phyloP scores from a whole-genome alignment of 2,329 filamentous ascomycete genomes.

The Gaeumannomyces sp. region DNA sequence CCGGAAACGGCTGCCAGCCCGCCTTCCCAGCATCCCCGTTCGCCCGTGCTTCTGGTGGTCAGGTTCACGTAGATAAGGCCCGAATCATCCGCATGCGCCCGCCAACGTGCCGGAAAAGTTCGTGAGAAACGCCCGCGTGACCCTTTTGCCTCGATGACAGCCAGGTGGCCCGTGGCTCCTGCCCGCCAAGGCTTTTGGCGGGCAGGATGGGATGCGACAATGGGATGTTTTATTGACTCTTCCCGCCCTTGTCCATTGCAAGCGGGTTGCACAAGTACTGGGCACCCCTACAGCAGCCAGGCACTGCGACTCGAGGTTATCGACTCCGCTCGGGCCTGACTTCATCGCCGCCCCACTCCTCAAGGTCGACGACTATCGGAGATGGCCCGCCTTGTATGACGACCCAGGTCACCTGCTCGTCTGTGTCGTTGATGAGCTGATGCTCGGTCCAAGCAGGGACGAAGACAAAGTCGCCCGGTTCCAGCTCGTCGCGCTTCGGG shows the following conservation, averaged over 20 bases:
- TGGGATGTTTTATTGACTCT: neutral
- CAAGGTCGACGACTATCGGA: slow-evolving; percentile 56
- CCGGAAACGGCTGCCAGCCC: neutral
- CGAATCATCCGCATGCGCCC: neutral
- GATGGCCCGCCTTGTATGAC: slow-evolving; percentile 55
- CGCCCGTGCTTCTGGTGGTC: neutral
- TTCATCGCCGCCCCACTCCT: slow-evolving; percentile 53
- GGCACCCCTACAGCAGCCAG: neutral
- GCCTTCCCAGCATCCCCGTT: neutral
- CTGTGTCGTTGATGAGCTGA: slow-evolving; percentile 61
- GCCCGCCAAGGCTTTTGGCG: neutral
- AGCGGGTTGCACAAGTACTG: neutral
- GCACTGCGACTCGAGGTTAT: neutral
- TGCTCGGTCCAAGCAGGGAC: slow-evolving; percentile 66
- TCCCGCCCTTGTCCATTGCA: neutral
- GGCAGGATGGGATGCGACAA: neutral
- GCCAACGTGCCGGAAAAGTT: neutral
- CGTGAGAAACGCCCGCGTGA: neutral
- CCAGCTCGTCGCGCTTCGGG: slow-evolving; percentile 48
- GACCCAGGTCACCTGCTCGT: slow-evolving; percentile 56
- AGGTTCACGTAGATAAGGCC: neutral
- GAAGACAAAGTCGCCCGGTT: slow-evolving; percentile 62
- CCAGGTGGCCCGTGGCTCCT: too few species aligned
- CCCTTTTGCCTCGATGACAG: neutral
- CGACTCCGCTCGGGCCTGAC: slow-evolving; percentile 8